Evolutionary conservation across 192 early-diverging fungal genomes (phyloP).

Genomic region (Coemansia sp.): DNA sequence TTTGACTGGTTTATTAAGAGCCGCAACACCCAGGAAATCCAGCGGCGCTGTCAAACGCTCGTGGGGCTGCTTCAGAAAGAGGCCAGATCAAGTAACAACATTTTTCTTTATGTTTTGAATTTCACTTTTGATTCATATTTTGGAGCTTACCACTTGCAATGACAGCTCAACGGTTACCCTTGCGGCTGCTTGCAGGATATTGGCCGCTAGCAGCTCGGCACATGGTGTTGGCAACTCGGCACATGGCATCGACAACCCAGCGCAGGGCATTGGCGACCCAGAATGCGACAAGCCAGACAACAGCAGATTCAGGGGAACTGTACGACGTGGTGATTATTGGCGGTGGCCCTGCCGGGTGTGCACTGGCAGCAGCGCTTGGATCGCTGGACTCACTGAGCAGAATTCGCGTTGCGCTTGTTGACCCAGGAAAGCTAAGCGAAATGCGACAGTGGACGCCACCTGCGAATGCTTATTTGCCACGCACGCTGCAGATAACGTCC

Average conservation of each 20-base stretch:
- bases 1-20: slow-evolving; percentile 99
- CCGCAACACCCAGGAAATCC: slow-evolving; percentile 80
- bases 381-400: slow-evolving; percentile 10
- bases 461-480: slow-evolving; percentile 67
- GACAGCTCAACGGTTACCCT: no score
- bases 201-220: no score
- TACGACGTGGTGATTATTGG: slow-evolving; percentile 91
- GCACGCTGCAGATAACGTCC: slow-evolving; percentile 80
- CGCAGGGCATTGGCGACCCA: no score
- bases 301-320: neutral
- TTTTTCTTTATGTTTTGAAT: no score
- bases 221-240: neutral
- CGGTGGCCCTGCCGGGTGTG: slow-evolving; percentile 86
- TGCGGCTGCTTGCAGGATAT: no score
- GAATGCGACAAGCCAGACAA: neutral
- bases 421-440: slow-evolving; percentile 67
- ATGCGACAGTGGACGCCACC: slow-evolving; percentile 57
- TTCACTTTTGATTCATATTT: no score
- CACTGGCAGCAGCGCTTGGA: slow-evolving; percentile 71
- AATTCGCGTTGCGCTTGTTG: slow-evolving; percentile 73
- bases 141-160: no score
- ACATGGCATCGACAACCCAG: no score
- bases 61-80: slow-evolving; percentile 58
- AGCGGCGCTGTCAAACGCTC: slow-evolving; percentile 80
- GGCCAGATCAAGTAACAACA: neutral